Base-by-base conservation (phyloP, 768 basidiomycete species). In the Nevesoporus exiguus region DNA sequence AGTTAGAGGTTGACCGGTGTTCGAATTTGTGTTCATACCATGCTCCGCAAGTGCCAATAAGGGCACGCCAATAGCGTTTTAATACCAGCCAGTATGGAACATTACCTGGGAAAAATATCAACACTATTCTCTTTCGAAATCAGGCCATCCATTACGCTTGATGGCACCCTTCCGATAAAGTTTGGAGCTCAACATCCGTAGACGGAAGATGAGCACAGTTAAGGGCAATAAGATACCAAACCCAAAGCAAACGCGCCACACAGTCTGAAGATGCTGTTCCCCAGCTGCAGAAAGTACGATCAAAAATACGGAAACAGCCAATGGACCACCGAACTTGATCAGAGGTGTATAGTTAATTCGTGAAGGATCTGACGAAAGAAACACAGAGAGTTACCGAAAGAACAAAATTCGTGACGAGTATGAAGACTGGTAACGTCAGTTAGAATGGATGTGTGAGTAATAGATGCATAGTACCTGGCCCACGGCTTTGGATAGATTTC, bases 351-450 rank as follows among this genome's bases (percentile, higher is more conserved):
- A 21, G 51, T 43, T 34, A 31, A 47, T 44, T 42, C 6, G 6
- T 27, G 24, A n/a, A 56, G 51, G 34, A 24, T 22, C 21, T 7
- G 36, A 50, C 24, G 7, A 34, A 49, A 47, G 15, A 9, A 41
- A 50, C 7, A 27, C 13, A 25, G 3, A 7, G 25, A 68, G 76
- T 53, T 62, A 86, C 85, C 59, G 76, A 79, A 49, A 87, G 75
- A 47, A 85, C 83, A 45, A 86, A 80, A 66, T 89, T 88, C 14
- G 85, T 88, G 54, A 87, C 86, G 79, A 90, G 80, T 63, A 87
- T 84, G 68, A 89, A 88, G 19, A 84, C 80, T 83, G 53, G 24
- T 31, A 21, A 52, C 51, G 33, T 24, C 42, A 21, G 42, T 56
- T 15, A 61, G 29, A 22, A 43, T 8, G 5, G 17, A 29, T 43